These are phyloP conservation scores for Myochromella boudieri DNA, from an alignment of 768 basidiomycete genomes.

Conservation along the genomic window DNA sequence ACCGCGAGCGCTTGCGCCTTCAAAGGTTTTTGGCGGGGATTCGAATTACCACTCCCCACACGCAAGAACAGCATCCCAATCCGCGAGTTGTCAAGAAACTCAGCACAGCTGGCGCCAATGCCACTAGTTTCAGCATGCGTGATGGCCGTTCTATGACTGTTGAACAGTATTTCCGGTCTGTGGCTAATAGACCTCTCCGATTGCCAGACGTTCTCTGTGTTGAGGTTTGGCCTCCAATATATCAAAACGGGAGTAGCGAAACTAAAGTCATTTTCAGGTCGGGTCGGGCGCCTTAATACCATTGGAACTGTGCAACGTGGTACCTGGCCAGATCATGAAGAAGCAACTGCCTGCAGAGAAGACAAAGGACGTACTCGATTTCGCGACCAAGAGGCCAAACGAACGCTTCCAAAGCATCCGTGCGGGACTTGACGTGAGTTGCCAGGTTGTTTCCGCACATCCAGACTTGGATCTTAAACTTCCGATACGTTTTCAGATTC, in stretches of 20 bases:
- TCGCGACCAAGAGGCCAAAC: constrained; percentile 62
- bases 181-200: constrained; percentile 32
- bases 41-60: constrained; percentile 25
- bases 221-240: constrained; percentile 39
- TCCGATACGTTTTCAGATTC: constrained; percentile 37
- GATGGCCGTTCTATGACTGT: constrained; percentile 29
- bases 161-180: constrained; percentile 16
- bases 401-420: constrained; percentile 57
- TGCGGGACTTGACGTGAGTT: constrained; percentile 37
- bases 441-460: not conserved
- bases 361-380: constrained; percentile 59
- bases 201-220: constrained; percentile 52
- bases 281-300: constrained; percentile 63
- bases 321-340: constrained; percentile 66
- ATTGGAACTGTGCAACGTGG: constrained; percentile 63
- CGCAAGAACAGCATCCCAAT: constrained; percentile 10
- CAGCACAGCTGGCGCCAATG: constrained; percentile 46
- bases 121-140: constrained; percentile 45
- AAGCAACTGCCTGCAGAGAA: constrained; percentile 71
- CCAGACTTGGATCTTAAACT: not conserved
- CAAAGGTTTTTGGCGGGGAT: constrained; percentile 36
- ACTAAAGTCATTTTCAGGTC: constrained; percentile 38
- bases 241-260: too few species aligned
- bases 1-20: constrained; percentile 47
- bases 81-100: constrained; percentile 58